These are phyloP conservation scores for Papiliotrema laurentii DNA, from an alignment of 1,284 basidiomycete genomes.

Conservation along the genomic window DNA sequence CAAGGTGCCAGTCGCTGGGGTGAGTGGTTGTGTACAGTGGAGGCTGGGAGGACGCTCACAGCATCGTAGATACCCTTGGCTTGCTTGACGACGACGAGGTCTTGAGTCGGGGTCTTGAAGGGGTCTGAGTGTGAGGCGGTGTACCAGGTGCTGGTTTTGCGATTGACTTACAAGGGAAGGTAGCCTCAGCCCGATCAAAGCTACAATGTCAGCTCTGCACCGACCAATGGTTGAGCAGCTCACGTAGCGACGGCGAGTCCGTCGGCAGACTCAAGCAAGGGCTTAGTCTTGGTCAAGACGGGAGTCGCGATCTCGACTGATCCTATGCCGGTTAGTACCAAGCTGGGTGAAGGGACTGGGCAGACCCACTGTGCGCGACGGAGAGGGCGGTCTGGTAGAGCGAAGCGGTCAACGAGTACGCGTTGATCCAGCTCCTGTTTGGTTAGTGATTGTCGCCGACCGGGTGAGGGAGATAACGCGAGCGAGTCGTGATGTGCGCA, in stretches of 20 bases:
- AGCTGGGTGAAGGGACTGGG: background rate
- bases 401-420: slow-evolving; percentile 36
- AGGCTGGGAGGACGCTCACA: slow-evolving; percentile 16
- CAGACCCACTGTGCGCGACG: slow-evolving; percentile 37
- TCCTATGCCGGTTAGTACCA: slow-evolving; percentile 16
- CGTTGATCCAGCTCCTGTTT: slow-evolving; percentile 35
- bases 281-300: slow-evolving; percentile 39
- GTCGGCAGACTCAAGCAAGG: slow-evolving; percentile 44
- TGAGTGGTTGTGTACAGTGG: background rate
- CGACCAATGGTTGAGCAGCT: slow-evolving; percentile 3
- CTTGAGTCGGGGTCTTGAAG: slow-evolving; percentile 47
- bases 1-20: slow-evolving; percentile 35
- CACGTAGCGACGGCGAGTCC: slow-evolving; percentile 45
- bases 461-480: background rate
- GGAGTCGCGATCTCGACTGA: slow-evolving; percentile 44
- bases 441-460: background rate
- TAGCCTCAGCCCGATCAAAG: slow-evolving; percentile 44
- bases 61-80: slow-evolving; percentile 45
- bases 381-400: slow-evolving; percentile 40
- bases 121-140: slow-evolving; percentile 25
- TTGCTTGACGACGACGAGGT: slow-evolving; percentile 46
- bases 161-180: slow-evolving; percentile 41
- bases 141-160: background rate
- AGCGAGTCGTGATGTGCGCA: background rate
- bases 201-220: slow-evolving; percentile 10